A percentile compares a stretch with the other conserved stretches of the same genome.
These are phyloP conservation scores for Starmerella bombi DNA, from an alignment of 805 yeast species.

Conservation along the genomic window DNA sequence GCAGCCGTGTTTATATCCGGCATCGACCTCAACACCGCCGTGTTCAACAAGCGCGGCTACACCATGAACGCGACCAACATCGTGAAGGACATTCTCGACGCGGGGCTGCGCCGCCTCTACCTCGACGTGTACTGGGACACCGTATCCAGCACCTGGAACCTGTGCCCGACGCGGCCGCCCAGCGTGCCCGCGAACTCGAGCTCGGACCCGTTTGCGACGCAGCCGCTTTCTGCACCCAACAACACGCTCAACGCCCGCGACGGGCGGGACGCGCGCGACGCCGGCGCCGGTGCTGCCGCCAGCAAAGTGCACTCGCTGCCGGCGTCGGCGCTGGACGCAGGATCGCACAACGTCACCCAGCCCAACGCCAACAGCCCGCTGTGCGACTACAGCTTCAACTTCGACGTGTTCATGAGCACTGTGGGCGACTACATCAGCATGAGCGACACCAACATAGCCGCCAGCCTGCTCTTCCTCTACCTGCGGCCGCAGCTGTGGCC, in stretches of 20 bases:
- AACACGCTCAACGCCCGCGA: not conserved
- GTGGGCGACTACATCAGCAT: constrained; percentile 28
- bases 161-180: constrained; percentile 35
- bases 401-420: constrained; percentile 12
- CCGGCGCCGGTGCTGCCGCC: not conserved
- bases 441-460: constrained; percentile 37
- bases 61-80: constrained; percentile 20
- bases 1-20: constrained; percentile 28
- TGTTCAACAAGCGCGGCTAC: constrained; percentile 27
- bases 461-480: constrained; percentile 34
- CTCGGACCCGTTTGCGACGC: not conserved
- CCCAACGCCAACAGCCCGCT: not conserved
- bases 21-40: constrained; percentile 23
- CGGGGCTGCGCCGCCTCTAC: constrained; percentile 29
- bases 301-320: not conserved
- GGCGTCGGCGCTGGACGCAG: not conserved
- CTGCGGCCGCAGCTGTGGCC: constrained; percentile 22
- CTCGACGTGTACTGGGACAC: constrained; percentile 44
- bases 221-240: not conserved
- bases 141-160: constrained; percentile 34
- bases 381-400: constrained; percentile 16
- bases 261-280: not conserved
- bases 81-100: constrained; percentile 22
- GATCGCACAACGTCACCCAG: not conserved
- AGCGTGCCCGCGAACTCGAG: not conserved